Conservation (phyloP, 208 protist species). For the Acanthamoeba triangularis region DNA sequence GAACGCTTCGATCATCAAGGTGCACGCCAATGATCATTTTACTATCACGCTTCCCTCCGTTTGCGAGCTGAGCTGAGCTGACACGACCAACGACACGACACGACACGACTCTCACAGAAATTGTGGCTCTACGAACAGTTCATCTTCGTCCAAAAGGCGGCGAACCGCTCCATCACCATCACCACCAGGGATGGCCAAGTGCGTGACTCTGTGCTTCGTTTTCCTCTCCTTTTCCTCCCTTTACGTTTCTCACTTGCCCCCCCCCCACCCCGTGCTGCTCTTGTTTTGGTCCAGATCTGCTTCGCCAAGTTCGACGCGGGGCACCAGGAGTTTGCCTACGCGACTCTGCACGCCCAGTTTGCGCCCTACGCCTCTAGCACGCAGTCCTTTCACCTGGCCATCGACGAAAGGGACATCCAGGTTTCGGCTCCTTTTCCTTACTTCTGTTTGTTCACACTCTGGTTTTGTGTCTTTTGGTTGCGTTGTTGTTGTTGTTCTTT, state of each 20-base stretch:
- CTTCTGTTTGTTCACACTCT: too few relatives aligned
- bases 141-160: neutral
- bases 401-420: constrained; percentile 22
- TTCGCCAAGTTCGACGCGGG: constrained; percentile 38
- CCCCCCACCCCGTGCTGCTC: neutral
- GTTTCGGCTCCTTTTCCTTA: neutral
- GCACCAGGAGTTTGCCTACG: neutral
- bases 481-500: too few relatives aligned
- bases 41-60: neutral
- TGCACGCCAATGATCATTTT: neutral
- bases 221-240: neutral
- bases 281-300: neutral
- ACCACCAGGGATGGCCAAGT: neutral
- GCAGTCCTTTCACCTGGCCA: constrained; percentile 36
- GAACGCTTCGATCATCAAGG: neutral
- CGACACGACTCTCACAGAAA: neutral
- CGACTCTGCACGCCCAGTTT: neutral
- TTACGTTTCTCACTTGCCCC: neutral
- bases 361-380: neutral
- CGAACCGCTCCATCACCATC: neutral
- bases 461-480: too few relatives aligned
- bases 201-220: neutral
- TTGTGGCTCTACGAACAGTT: neutral
- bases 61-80: neutral
- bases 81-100: too few relatives aligned